Base-by-base conservation (phyloP, 805 yeast species). In the Myxozyma vanderwaltii region DNA sequence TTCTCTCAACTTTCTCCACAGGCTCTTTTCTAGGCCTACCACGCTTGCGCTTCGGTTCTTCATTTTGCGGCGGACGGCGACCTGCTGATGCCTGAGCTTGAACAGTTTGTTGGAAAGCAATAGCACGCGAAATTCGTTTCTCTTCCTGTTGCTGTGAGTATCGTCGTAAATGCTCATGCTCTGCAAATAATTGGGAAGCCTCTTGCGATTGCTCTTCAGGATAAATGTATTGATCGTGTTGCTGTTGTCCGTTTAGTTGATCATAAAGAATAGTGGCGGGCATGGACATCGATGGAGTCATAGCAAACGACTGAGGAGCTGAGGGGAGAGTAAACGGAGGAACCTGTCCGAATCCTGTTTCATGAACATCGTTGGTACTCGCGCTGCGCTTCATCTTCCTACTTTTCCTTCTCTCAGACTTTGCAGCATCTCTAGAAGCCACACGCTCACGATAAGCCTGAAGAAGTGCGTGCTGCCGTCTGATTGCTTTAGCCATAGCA, bases 401-500 rank as follows among this genome's bases (percentile, higher is more conserved):
- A 21, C 44, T 48, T 21, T 24, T 43, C 19, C 31, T 31, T 36
- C 29, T 49, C 15, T 23, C 39, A n/a, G 50, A 40, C 23, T 12
- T 29, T 38, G 29, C 38, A 12, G 54, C 27, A 15, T 44, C 48
- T 17, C 35, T 10, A 17, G 39, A n/a, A 4, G 49, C 56, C n/a
- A 41, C 27, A 6, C 54, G 45, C 23, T 49, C 61, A 21, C 59
- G 50, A 24, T 53, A 46, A 40, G 24, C 45, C 29, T 47, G 58
- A 5, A 50, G 46, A 2, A 50, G 46, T 5, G 40, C 38, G 15
- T 52, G 62, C 40, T 58, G 64, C 3, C 61, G 56, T 17, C 58
- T 39, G 13, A 61, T 43, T 3, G 58, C 51, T 21, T 56, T 46
- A 4, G 64, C 63, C 53, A 61, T 54, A 17, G 64, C 64, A 21